Conservation (phyloP, 2,329 filamentous ascomycete genomes). For the Ilyonectria mors-panacis region DNA sequence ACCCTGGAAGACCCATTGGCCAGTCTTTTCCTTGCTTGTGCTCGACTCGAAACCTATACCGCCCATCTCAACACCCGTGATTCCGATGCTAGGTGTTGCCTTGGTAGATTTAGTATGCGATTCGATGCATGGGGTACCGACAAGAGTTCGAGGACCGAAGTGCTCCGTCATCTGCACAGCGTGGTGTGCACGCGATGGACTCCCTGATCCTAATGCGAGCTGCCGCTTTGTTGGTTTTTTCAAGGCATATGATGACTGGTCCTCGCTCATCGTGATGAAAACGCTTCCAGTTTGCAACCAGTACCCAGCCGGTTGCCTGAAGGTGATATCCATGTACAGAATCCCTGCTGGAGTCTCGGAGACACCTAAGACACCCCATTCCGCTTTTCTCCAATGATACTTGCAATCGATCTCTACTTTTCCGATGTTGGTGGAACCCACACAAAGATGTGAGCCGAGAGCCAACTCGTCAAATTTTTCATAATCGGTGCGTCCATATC, state of each 20-base stretch:
- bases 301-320: constrained; percentile 36
- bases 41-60: constrained; percentile 24
- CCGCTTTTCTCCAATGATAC: constrained; percentile 35
- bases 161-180: constrained; percentile 20
- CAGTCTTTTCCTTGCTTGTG: constrained; percentile 9
- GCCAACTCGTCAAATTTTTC: constrained; percentile 35
- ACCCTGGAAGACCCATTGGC: constrained; percentile 22
- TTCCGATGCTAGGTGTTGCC: constrained; percentile 6
- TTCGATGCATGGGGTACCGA: constrained; percentile 2
- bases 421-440: constrained; percentile 33
- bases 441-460: constrained; percentile 33
- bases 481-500: constrained; percentile 39
- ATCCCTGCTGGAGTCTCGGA: constrained; percentile 32
- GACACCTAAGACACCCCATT: constrained; percentile 37
- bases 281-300: constrained; percentile 35
- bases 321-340: constrained; percentile 40
- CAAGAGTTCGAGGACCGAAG: constrained; percentile 21
- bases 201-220: too few species aligned
- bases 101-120: constrained; percentile 6
- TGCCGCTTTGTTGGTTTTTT: too few species aligned
- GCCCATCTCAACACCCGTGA: constrained; percentile 16
- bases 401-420: constrained; percentile 41
- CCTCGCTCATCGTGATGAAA: constrained; percentile 34
- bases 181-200: constrained; percentile 4
- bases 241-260: constrained; percentile 21